A percentile compares a stretch with the other conserved stretches of the same genome.
These are phyloP conservation scores for Aegilops umbellulata DNA, from an alignment of 176 grass and related monocot genomes.

Conservation along the genomic window DNA sequence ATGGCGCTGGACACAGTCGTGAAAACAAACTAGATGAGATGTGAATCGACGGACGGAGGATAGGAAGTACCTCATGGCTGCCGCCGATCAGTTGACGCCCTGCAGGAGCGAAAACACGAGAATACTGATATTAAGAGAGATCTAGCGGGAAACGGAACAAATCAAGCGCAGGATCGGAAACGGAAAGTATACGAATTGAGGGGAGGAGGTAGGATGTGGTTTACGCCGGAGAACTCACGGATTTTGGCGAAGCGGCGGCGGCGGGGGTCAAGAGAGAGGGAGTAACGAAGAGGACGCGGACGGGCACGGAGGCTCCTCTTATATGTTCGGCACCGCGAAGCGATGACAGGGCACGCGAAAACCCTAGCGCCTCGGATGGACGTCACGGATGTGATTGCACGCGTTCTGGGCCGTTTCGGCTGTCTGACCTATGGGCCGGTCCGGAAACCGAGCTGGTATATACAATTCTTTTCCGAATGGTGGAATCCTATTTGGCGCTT, in stretches of 20 bases:
- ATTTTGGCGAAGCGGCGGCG: not conserved
- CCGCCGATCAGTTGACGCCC: not conserved
- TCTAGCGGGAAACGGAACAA: not conserved
- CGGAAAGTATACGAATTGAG: not conserved
- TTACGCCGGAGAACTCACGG: not conserved
- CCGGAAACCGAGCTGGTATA: no score
- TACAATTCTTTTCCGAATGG: no score
- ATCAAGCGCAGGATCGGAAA: not conserved
- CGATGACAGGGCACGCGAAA: not conserved
- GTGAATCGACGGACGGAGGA: not conserved
- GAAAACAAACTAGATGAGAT: not conserved
- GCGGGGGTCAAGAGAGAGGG: not conserved
- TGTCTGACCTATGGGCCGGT: no score
- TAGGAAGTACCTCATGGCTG: constrained; percentile 39
- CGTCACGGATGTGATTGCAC: not conserved
- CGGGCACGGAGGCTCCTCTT: not conserved
- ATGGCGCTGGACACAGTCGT: not conserved
- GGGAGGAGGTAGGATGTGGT: accelerated
- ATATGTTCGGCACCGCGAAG: not conserved
- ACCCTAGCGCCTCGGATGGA: constrained; percentile 2
- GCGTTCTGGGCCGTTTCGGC: not conserved
- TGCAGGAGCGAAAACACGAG: not conserved
- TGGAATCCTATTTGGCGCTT: no score
- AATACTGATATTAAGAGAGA: not conserved
- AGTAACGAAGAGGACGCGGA: not conserved